Evolutionary conservation across 2,329 filamentous ascomycete genomes (phyloP), one percentile per base, ranked within the genome.

Genomic region (Dothideomycetidae sp.): DNA sequence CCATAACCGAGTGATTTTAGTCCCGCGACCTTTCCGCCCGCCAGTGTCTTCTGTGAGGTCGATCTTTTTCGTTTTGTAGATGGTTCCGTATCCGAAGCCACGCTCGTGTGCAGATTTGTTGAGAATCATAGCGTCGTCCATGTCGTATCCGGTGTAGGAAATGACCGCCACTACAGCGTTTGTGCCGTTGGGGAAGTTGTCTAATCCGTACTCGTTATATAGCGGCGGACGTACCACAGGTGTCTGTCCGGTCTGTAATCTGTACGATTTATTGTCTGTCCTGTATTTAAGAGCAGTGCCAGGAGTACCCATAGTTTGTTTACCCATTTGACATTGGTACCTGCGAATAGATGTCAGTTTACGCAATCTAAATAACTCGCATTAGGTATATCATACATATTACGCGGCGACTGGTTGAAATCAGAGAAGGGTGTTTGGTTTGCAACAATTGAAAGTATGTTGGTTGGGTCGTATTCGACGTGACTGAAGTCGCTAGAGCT

Each of bases 51-150:
- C 84, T 49, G 84, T 81, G 12, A 96, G 70, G 23, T 81, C 75
- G 53, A 90, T 77, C 53, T 92, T 81, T 63, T 96, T 93, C 5
- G 85, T 93, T 66, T 98, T 98, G 70, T 94, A 98, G 50, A 98
- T 85, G 4, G 86, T 92, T 39, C 90, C 90, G 53, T 96, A 77
- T 26, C 85, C 88, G 53, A 98, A 96, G 10, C 90, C 90, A 48
- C 90, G 77, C 60, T 98, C 90, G 58, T 94, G 84, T 2, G 88
- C 78, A 13, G 85, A 93, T 59, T 96, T 96, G 68, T 96, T 96
- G 55, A 98, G 69, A 55, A 98, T 96, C 88, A 96, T 96, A 56
- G 90, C 90, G 63, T 98, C 90, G 68, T 98, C 90, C 90, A 98
- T 98, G 69, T 98, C 90, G 62, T 96, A 98, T 36, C 88, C 90